phyloP scores from a whole-genome alignment of 495 filamentous ascomycete species.

The Thermochaetoides thermophila region DNA sequence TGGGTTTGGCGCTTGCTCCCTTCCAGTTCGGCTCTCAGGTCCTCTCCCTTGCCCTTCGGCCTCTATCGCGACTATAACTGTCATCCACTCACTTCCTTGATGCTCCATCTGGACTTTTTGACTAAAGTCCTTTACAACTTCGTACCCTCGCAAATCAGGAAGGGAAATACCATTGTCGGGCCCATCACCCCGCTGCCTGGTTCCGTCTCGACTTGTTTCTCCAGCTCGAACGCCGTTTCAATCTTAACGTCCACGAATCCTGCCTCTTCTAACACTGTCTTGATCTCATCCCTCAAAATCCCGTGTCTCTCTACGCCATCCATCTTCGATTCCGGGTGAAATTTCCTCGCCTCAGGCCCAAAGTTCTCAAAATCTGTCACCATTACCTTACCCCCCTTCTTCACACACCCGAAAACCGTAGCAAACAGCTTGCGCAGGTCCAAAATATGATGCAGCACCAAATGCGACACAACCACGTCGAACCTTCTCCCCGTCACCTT shows the following conservation, averaged over 20 bases:
- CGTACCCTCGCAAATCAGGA: constrained; percentile 34
- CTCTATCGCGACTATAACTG: too few relatives aligned
- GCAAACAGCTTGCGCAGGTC: constrained; percentile 24
- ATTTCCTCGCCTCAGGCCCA: constrained; percentile 34
- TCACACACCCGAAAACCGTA: constrained; percentile 29
- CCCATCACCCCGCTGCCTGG: constrained; percentile 16
- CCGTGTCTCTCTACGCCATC: constrained; percentile 41
- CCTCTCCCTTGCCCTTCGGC: too few relatives aligned
- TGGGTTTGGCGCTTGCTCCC: too few relatives aligned
- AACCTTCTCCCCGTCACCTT: constrained; percentile 13
- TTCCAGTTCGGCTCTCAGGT: too few relatives aligned
- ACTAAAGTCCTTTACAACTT: constrained; percentile 1
- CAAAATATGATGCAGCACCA: constrained; percentile 41
- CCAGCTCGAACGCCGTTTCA: constrained; percentile 27
- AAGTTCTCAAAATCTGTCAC: constrained; percentile 45
- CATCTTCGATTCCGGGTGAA: constrained; percentile 36
- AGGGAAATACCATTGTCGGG: constrained; percentile 30
- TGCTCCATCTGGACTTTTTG: too few relatives aligned
- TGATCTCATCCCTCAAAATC: constrained; percentile 25
- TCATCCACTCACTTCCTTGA: too few relatives aligned
- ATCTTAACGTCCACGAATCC: constrained; percentile 35
- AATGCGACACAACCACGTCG: constrained; percentile 34
- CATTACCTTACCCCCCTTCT: constrained; percentile 27
- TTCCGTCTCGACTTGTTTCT: constrained; percentile 30
- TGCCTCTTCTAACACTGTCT: constrained; percentile 23